These are phyloP conservation scores for Gynochthodes officinalis DNA, from an alignment of 257 asterid genomes.

Conservation along the genomic window DNA sequence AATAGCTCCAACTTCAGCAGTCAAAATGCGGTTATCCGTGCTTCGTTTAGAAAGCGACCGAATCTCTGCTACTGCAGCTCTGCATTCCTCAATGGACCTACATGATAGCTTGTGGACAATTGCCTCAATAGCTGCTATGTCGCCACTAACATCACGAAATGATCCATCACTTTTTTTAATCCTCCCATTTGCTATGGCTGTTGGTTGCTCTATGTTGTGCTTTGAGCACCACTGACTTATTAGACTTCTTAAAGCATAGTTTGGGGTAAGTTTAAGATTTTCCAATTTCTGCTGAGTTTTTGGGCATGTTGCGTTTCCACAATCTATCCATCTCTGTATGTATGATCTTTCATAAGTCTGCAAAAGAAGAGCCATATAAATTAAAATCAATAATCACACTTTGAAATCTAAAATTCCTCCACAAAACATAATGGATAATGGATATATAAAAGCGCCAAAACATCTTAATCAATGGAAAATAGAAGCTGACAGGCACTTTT, in stretches of 20 bases:
- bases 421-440: background rate
- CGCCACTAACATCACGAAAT: slow-evolving; percentile 68
- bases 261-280: slow-evolving; percentile 83
- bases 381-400: slow-evolving; percentile 1
- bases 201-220: slow-evolving; percentile 62
- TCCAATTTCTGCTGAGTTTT: slow-evolving; percentile 89
- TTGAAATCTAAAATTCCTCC: background rate
- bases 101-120: slow-evolving; percentile 72
- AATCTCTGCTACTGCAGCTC: slow-evolving; percentile 76
- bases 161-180: slow-evolving; percentile 78
- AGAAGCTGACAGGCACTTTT: background rate
- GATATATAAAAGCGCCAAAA: background rate
- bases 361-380: slow-evolving; percentile 12
- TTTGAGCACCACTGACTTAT: slow-evolving; percentile 79
- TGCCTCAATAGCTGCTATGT: slow-evolving; percentile 58
- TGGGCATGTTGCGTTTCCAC: slow-evolving; percentile 92
- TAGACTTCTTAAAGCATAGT: slow-evolving; percentile 65
- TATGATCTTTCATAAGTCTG: slow-evolving; percentile 96
- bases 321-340: slow-evolving; percentile 90
- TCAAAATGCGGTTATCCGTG: slow-evolving; percentile 82
- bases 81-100: slow-evolving; percentile 51
- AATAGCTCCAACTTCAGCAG: slow-evolving; percentile 89
- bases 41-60: slow-evolving; percentile 82
- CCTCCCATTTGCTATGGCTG: slow-evolving; percentile 50
- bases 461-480: background rate